These are phyloP conservation scores for Vicia sativa DNA, from an alignment of 306 rosid species.

Conservation along the genomic window DNA sequence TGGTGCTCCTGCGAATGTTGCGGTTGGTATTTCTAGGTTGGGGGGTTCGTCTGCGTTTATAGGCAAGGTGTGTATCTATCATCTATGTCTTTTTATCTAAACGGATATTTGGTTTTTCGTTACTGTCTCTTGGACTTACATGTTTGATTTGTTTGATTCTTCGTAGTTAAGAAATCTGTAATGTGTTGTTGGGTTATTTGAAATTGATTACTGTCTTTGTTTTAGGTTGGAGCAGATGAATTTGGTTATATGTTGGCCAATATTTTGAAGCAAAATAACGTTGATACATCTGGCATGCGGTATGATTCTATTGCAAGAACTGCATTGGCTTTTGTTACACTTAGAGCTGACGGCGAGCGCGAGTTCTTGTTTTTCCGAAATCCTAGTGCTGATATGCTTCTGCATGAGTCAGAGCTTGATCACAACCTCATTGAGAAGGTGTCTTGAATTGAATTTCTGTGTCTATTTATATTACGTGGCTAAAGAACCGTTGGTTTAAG, in stretches of 20 bases:
- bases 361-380: slow-evolving; percentile 93
- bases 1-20: slow-evolving; percentile 99
- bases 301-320: slow-evolving; percentile 85
- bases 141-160: slow-evolving; percentile 5
- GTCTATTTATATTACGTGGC: neutral
- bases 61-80: slow-evolving; percentile 70
- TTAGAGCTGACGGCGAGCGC: slow-evolving; percentile 90
- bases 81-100: slow-evolving; percentile 31
- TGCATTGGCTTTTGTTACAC: slow-evolving; percentile 88
- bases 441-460: slow-evolving; percentile 12
- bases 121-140: neutral
- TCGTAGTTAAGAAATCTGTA: slow-evolving; percentile 1
- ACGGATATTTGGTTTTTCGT: slow-evolving; percentile 19
- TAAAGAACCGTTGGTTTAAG: slow-evolving; percentile 9
- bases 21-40: slow-evolving; percentile 81
- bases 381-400: slow-evolving; percentile 98
- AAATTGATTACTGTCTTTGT: neutral
- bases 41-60: slow-evolving; percentile 93
- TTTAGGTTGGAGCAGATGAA: slow-evolving; percentile 91
- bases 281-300: slow-evolving; percentile 69
- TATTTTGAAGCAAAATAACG: slow-evolving; percentile 74
- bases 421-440: slow-evolving; percentile 65
- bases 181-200: neutral
- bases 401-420: slow-evolving; percentile 79
- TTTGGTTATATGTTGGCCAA: slow-evolving; percentile 80